Evolutionary conservation across 2,329 filamentous ascomycete genomes (phyloP), one percentile per base, ranked within the genome.

Genomic region (Chalaropsis ovoidea): DNA sequence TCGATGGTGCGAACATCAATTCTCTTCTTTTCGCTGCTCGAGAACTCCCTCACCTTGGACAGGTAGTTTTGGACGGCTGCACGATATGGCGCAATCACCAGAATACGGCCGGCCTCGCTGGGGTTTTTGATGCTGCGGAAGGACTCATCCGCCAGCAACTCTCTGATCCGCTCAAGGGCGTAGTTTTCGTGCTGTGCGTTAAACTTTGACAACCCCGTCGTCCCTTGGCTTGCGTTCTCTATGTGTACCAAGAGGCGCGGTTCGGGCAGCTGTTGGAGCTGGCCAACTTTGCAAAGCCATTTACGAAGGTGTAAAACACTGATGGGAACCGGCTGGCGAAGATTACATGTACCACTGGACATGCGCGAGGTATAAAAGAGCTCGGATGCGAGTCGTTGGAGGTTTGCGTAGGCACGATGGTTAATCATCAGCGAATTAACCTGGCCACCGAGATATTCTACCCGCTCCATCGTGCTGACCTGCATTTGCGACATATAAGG

Each of bases 71-170:
- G 66, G 3, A 74, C 70, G 0, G 78, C 74, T 0, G 74, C 71
- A 19, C 74, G 76, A 69, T 80, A 80, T 0, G 78, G 78, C 0
- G 78, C 75, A 11, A 78, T 72, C 1, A 80, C 74, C 65, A 81
- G 72, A n/a, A 81, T 74, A 0, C 71, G 74, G 0, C 78, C 78
- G 0, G 71, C 71, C 13, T 69, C 39, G 58, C 0, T 58, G 63
- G 0, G 64, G 24, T 2, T 71, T 0, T 71, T 70, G 0, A 75
- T 67, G 11, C 71, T 73, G 3, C 67, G 67, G 54, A 80, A 80
- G 0, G 70, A 15, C 0, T 67, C 17, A 61, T 76, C 73, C 2
- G 64, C 42, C 2, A 78, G 65, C 0, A 79, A 70, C 35, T 71
- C 69, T 10, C 69, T 62, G 0, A 74, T 73, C 8, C 74, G 71